A percentile compares a stretch with the other conserved stretches of the same genome.
phyloP scores from a whole-genome alignment of 768 basidiomycete genomes.

The Termitomyces sp. region DNA sequence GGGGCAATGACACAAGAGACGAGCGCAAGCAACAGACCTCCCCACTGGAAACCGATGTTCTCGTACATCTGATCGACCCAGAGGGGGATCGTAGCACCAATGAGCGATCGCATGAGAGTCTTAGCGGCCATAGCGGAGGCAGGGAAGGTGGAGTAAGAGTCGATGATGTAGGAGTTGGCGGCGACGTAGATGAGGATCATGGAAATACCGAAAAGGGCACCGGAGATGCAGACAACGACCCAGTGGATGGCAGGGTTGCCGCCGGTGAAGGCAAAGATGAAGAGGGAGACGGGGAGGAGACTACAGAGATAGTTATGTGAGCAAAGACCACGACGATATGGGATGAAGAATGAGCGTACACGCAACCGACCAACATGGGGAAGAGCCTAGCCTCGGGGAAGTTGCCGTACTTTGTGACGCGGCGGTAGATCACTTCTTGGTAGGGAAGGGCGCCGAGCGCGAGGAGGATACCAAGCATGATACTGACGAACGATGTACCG shows the following conservation, averaged over 20 bases:
- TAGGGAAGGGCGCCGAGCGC: conserved; percentile 25
- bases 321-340: not conserved
- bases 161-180: conserved; percentile 40
- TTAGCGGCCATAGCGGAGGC: conserved; percentile 43
- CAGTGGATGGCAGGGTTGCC: conserved; percentile 32
- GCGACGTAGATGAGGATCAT: conserved; percentile 39
- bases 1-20: conserved; percentile 27
- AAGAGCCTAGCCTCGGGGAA: conserved; percentile 40
- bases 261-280: conserved; percentile 41
- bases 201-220: conserved; percentile 33
- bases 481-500: conserved; percentile 39
- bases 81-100: conserved; percentile 34
- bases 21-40: conserved; percentile 29
- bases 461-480: conserved; percentile 32
- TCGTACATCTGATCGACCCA: conserved; percentile 38
- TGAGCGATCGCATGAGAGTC: conserved; percentile 32
- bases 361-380: conserved; percentile 34
- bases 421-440: conserved; percentile 29
- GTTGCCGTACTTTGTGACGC: conserved; percentile 25
- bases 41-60: conserved; percentile 34
- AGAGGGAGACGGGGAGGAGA: conserved; percentile 32
- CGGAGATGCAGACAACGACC: conserved; percentile 30
- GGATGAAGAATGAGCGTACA: conserved; percentile 19
- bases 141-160: conserved; percentile 34
- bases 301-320: not conserved